A percentile compares a stretch with the other conserved stretches of the same genome.
Evolutionary conservation across 139 green algal genomes (phyloP).

Genomic region (Desmodesmus armatus): DNA sequence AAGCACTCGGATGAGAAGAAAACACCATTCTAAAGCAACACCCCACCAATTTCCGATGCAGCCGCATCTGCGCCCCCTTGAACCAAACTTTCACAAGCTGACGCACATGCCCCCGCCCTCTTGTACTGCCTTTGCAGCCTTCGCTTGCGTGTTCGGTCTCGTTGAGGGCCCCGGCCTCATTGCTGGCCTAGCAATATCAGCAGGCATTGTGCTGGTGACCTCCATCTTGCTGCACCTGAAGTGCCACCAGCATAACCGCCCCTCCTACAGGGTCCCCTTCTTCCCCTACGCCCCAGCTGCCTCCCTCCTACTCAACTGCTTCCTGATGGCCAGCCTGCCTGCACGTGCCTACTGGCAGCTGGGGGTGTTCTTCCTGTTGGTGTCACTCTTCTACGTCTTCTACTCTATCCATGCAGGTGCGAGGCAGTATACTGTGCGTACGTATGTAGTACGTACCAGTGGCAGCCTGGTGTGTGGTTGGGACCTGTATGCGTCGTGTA

Average conservation of each 20-base stretch:
- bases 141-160: background rate
- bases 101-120: background rate
- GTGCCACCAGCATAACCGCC: background rate
- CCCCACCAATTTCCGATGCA: background rate
- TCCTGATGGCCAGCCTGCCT: constrained; percentile 1
- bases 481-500: too few relatives aligned
- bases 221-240: constrained; percentile 6
- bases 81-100: background rate
- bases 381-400: constrained; percentile 3
- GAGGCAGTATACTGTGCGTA: too few relatives aligned
- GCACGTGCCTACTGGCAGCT: background rate
- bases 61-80: background rate
- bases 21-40: background rate
- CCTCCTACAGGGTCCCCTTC: background rate
- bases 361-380: constrained; percentile 11
- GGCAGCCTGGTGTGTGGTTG: too few relatives aligned
- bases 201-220: background rate
- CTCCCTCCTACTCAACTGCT: constrained; percentile 3
- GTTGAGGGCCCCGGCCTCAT: background rate
- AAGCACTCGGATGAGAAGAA: too few relatives aligned
- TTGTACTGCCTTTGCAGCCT: background rate
- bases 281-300: background rate
- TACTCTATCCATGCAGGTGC: constrained; percentile 32
- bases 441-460: too few relatives aligned
- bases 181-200: background rate